Evolutionary conservation across 345 rosid genomes (phyloP).

Genomic region (Salix udensis): DNA sequence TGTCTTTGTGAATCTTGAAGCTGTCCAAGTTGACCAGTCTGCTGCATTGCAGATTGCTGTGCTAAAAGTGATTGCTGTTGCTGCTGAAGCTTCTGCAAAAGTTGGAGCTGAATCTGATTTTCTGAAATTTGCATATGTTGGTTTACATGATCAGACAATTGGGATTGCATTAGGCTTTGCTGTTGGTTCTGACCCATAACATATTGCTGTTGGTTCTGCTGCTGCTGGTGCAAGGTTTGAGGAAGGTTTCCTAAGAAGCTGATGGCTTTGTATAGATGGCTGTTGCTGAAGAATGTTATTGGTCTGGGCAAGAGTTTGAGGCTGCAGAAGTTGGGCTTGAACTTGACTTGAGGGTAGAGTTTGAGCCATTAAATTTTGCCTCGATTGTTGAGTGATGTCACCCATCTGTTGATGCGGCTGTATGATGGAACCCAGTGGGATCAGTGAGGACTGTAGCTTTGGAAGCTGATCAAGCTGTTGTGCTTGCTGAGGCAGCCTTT

Average conservation of each 20-base stretch:
- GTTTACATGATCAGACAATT: constrained; percentile 42
- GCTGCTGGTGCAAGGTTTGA: constrained; percentile 52
- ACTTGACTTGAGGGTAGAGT: constrained; percentile 37
- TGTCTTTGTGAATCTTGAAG: constrained; percentile 55
- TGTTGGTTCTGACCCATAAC: constrained; percentile 44
- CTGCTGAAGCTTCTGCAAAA: constrained; percentile 76
- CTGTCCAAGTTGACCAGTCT: constrained; percentile 37
- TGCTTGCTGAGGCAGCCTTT: constrained; percentile 44
- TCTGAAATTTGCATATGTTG: constrained; percentile 47
- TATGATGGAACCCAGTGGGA: constrained; percentile 27
- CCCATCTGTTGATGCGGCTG: constrained; percentile 42
- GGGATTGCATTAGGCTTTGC: constrained; percentile 35
- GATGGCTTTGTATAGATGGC: constrained; percentile 39
- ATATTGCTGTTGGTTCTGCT: constrained; percentile 36
- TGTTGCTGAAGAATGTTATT: constrained; percentile 44
- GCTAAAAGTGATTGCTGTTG: constrained; percentile 48
- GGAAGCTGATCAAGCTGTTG: constrained; percentile 46
- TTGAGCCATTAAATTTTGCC: constrained; percentile 46
- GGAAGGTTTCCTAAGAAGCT: constrained; percentile 43
- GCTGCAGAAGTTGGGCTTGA: constrained; percentile 49
- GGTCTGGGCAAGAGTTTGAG: constrained; percentile 40
- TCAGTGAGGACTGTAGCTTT: constrained; percentile 39
- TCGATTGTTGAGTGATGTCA: constrained; percentile 41
- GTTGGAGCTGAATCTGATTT: constrained; percentile 56
- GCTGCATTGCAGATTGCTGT: constrained; percentile 48